phyloP scores from a whole-genome alignment of 352 stramenopile species.

The Pythium phragmitis region DNA sequence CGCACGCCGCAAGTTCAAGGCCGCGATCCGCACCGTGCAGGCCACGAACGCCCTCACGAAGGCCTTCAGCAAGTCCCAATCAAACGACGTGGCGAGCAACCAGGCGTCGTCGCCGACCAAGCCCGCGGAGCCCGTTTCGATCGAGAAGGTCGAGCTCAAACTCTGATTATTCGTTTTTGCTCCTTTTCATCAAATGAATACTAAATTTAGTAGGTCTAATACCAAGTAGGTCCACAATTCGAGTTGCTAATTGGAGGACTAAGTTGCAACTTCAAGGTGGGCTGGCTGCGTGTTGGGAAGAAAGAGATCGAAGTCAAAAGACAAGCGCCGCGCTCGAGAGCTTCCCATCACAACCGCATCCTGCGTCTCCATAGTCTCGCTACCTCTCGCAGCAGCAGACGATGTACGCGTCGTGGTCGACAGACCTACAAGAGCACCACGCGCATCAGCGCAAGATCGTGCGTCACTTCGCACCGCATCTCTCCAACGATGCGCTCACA shows the following conservation, averaged over 20 bases:
- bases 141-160: constrained; percentile 31
- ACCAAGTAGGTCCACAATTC: background rate
- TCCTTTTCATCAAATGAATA: constrained; percentile 20
- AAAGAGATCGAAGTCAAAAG: constrained; percentile 18
- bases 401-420: constrained; percentile 36
- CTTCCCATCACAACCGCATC: background rate
- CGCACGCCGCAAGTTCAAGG: constrained; percentile 94
- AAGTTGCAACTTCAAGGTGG: constrained; percentile 21
- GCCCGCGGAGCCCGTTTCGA: constrained; percentile 10
- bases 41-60: constrained; percentile 74
- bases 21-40: constrained; percentile 87
- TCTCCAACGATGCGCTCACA: constrained; percentile 49
- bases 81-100: constrained; percentile 14
- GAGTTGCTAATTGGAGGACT: constrained; percentile 14
- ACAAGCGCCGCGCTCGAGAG: constrained; percentile 1
- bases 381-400: background rate
- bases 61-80: constrained; percentile 61
- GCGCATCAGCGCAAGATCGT: constrained; percentile 75
- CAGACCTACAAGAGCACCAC: constrained; percentile 35
- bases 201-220: constrained; percentile 17
- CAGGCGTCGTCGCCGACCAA: constrained; percentile 18
- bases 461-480: constrained; percentile 64
- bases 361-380: background rate
- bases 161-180: constrained; percentile 13
- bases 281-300: background rate